These are phyloP conservation scores for Eucalyptus guilfoylei DNA, from an alignment of 345 rosid genomes.

Conservation along the genomic window DNA sequence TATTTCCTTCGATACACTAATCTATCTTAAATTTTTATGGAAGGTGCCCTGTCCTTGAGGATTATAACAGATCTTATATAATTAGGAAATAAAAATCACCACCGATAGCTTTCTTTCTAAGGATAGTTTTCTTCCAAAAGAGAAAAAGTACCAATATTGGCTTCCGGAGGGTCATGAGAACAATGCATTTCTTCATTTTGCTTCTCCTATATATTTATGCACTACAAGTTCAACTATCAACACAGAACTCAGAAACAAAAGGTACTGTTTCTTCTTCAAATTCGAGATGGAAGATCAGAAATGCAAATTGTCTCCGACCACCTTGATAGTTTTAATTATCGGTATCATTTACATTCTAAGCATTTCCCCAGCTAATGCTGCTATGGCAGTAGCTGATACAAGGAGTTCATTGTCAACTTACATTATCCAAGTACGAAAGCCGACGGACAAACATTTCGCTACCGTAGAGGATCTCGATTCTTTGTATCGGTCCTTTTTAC, in stretches of 20 bases:
- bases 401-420: slow-evolving; percentile 4
- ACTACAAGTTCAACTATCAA: neutral
- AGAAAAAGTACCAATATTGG: too few species aligned
- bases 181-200: neutral
- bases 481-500: slow-evolving; percentile 16
- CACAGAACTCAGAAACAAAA: neutral
- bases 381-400: neutral
- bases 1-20: too few species aligned
- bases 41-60: too few species aligned
- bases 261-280: neutral
- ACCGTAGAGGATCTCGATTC: neutral
- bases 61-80: too few species aligned
- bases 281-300: neutral
- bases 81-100: too few species aligned
- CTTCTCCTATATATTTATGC: neutral
- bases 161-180: too few species aligned
- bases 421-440: slow-evolving; percentile 21
- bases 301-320: neutral
- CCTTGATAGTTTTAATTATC: neutral
- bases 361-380: neutral
- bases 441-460: neutral
- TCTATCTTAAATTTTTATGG: too few species aligned
- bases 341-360: neutral
- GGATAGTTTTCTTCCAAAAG: too few species aligned
- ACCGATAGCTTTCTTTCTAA: too few species aligned